phyloP scores from a whole-genome alignment of 805 yeast genomes.

The Metschnikowia arizonensis region DNA sequence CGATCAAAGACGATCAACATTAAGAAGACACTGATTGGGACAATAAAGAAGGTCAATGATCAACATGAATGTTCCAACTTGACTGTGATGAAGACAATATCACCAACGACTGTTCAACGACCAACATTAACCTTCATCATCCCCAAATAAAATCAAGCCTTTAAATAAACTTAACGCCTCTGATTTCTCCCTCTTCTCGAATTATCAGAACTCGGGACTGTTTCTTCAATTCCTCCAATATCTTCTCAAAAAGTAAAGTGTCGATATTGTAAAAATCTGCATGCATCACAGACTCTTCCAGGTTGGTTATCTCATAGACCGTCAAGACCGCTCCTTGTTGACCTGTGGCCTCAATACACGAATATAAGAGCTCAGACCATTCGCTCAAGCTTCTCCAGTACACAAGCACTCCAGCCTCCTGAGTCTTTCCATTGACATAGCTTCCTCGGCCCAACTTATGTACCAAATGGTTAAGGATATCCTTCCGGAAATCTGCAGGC shows the following conservation, averaged over 20 bases:
- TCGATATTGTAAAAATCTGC: slow-evolving; percentile 66
- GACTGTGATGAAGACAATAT: no score
- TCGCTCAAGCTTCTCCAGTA: slow-evolving; percentile 57
- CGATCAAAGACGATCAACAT: no score
- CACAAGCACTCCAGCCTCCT: slow-evolving; percentile 59
- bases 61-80: no score
- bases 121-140: no score
- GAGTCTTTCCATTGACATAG: slow-evolving; percentile 48
- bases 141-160: no score
- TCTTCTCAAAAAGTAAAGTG: slow-evolving; percentile 46
- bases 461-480: slow-evolving; percentile 56
- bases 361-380: slow-evolving; percentile 35
- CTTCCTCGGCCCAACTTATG: slow-evolving; percentile 49
- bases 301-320: slow-evolving; percentile 66
- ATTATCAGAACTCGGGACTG: slow-evolving; percentile 71
- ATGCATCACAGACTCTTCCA: slow-evolving; percentile 47
- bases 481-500: slow-evolving; percentile 50
- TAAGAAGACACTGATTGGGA: no score
- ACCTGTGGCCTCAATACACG: slow-evolving; percentile 60
- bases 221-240: slow-evolving; percentile 55
- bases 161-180: slow-evolving; percentile 74
- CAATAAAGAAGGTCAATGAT: no score
- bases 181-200: slow-evolving; percentile 58
- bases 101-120: no score
- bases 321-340: slow-evolving; percentile 76